phyloP scores from a whole-genome alignment of 1,139 yeast species.

The Taiozyma sp. region DNA sequence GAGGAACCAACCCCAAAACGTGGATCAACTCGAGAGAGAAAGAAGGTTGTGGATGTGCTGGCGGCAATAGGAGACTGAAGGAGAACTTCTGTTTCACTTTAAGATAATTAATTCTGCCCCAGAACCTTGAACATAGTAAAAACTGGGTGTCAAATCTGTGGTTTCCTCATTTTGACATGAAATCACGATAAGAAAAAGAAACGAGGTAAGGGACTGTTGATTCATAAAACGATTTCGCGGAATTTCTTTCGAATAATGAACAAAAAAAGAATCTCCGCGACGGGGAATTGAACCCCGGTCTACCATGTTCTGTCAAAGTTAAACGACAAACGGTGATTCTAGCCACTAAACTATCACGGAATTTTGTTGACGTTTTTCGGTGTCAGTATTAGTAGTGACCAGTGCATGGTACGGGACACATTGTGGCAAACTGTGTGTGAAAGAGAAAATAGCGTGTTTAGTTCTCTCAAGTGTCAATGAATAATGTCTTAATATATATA shows the following conservation, averaged over 20 bases:
- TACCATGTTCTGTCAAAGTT: conserved; percentile 40
- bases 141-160: not conserved
- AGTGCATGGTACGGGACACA: too few relatives aligned
- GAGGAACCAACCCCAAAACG: too few relatives aligned
- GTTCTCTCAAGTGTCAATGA: too few relatives aligned
- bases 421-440: too few relatives aligned
- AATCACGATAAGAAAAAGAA: not conserved
- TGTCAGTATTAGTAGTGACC: too few relatives aligned
- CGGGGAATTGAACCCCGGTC: conserved; percentile 72
- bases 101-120: not conserved
- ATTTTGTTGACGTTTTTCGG: too few relatives aligned
- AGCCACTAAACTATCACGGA: conserved; percentile 26
- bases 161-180: not conserved
- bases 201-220: not conserved
- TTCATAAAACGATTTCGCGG: not conserved
- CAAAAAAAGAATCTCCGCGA: conserved; percentile 40
- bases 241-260: not conserved
- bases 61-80: too few relatives aligned
- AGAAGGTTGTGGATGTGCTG: too few relatives aligned
- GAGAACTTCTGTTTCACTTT: not conserved
- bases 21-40: too few relatives aligned
- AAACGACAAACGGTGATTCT: conserved; percentile 23
- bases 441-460: too few relatives aligned
- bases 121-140: not conserved
- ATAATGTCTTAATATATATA: too few relatives aligned